Evolutionary conservation across 2,329 filamentous ascomycete genomes (phyloP).

Genomic region (Microdochium bolleyi): DNA sequence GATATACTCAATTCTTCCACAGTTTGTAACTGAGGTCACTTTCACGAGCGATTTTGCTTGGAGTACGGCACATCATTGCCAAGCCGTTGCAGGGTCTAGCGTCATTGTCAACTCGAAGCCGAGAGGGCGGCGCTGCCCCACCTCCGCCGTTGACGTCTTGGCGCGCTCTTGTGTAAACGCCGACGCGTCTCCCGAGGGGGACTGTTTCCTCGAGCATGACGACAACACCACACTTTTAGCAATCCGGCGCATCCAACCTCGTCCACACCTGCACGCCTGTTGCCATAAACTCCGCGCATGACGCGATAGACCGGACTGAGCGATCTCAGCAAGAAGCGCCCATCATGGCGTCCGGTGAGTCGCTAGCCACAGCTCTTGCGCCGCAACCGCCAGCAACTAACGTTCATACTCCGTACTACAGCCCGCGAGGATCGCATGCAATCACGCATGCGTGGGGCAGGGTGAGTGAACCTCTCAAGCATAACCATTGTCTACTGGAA

Average conservation of each 20-base stretch:
- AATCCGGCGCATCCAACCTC: not conserved
- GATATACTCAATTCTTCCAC: too few relatives aligned
- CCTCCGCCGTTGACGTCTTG: not conserved
- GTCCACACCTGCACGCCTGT: not conserved
- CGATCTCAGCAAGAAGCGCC: not conserved
- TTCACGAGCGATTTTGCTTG: too few relatives aligned
- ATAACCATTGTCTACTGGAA: not conserved
- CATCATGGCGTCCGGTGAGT: slow-evolving; percentile 1
- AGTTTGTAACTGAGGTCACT: too few relatives aligned
- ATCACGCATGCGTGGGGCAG: slow-evolving; percentile 56
- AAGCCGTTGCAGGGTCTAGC: too few relatives aligned
- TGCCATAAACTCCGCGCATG: not conserved
- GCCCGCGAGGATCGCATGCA: slow-evolving; percentile 55
- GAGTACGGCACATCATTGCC: too few relatives aligned
- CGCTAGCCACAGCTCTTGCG: not conserved
- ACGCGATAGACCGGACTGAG: not conserved
- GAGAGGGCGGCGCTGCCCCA: not conserved
- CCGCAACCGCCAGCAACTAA: not conserved
- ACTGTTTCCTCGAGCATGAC: not conserved
- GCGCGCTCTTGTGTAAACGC: not conserved
- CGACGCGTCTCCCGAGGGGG: not conserved
- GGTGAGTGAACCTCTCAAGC: slow-evolving; percentile 33
- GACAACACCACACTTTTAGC: not conserved
- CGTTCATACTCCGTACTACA: slow-evolving; percentile 10
- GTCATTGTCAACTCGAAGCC: not conserved